Base-by-base conservation (phyloP, 805 yeast genomes). In the Torulaspora maleeae region DNA sequence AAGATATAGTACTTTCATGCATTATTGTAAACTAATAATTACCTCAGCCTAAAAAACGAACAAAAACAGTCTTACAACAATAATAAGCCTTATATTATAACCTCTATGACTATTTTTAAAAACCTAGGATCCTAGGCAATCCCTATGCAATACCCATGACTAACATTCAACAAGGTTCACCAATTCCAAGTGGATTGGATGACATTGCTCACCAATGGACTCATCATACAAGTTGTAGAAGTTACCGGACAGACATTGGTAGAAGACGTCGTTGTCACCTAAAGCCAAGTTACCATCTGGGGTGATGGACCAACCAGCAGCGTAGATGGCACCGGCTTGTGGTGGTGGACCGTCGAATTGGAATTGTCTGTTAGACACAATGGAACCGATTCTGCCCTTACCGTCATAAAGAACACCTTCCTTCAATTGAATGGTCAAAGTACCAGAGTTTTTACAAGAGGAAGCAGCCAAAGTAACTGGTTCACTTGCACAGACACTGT, bases 291-390 rank as follows among this genome's bases (percentile, higher is more conserved):
- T 70, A 42, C 78, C 80, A 37, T 73, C 80, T 50, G 66, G 56
- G 41, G 77, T 70, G 48, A 78, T 71, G 41, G 79, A 72, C 83
- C 82, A 78, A 49, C 83, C 83, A 38, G 75, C 77, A 52, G 85
- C 82, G 59, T 74, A 77, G 56, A 78, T 72, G 40, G 82, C 71
- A 60, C 83, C 83, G 27, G 81, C 84, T 72, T 82, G 87, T 54
- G 87, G 86, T 64, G 86, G 83, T 47, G 86, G 86, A 58, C 86
- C 86, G 63, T 82, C 86, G 61, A 80, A 81, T 70, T 81, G 87
- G 76, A 82, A 80, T 70, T 82, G 88, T 70, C 82, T 73, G 79
- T 80, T 81, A 39, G 86, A 76, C 48, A 82, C 87, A 64, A 82
- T 79, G 40, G 86, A 75, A 53, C 87, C 87, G 53, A 82, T 67